These are phyloP conservation scores for Caloboletus firmus DNA, from an alignment of 1,284 basidiomycete genomes.

Conservation along the genomic window DNA sequence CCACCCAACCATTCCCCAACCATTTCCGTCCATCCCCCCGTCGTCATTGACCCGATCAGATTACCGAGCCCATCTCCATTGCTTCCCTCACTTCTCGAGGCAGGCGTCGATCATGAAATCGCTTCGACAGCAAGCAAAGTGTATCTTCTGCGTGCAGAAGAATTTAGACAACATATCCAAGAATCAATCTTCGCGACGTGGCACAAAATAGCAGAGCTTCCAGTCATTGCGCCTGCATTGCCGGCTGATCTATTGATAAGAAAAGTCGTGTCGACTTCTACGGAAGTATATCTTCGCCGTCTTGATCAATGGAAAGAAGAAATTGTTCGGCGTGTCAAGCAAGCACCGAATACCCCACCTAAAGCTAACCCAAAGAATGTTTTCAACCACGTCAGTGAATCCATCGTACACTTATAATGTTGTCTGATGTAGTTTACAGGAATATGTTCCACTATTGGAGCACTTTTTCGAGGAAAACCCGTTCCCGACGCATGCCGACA, in stretches of 20 bases:
- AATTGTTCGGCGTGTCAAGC: neutral
- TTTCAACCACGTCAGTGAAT: conserved; percentile 12
- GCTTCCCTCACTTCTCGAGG: neutral
- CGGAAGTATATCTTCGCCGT: neutral
- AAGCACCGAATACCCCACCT: fast-evolving
- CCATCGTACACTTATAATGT: fast-evolving
- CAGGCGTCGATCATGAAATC: neutral
- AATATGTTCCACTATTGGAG: conserved; percentile 49
- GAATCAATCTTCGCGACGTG: neutral
- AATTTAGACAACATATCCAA: neutral
- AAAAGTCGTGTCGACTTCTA: neutral
- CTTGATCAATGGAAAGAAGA: conserved; percentile 10
- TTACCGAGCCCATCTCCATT: neutral
- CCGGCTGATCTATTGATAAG: neutral
- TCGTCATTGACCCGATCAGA: neutral
- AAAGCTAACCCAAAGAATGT: neutral
- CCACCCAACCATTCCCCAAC: no score
- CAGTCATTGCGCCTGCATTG: fast-evolving
- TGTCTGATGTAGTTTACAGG: conserved; percentile 26
- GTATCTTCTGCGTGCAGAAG: neutral
- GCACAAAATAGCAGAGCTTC: neutral
- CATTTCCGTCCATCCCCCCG: fast-evolving
- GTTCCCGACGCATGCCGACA: conserved; percentile 49
- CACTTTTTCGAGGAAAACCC: conserved; percentile 51
- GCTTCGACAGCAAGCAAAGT: neutral